A percentile compares a stretch with the other conserved stretches of the same genome.
Conservation (phyloP, 768 basidiomycete species). For the Polyporus arcularius region DNA sequence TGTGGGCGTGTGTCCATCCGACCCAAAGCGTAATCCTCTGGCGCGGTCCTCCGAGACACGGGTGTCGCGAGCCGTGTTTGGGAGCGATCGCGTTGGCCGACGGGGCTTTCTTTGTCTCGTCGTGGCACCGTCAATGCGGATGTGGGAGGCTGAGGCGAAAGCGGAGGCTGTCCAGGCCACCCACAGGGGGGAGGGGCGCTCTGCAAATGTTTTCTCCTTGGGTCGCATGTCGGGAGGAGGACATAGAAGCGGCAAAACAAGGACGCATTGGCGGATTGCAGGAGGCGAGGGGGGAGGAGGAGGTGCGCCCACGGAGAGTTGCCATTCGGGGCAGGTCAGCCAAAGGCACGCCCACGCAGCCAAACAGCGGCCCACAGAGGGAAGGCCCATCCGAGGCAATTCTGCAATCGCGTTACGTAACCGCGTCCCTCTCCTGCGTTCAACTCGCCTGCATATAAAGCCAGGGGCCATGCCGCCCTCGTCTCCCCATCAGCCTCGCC, state of each 20-base stretch:
- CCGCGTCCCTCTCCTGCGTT: neutral
- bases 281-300: neutral
- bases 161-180: neutral
- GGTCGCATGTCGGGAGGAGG: neutral
- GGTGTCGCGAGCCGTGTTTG: too few relatives aligned
- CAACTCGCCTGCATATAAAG: constrained; percentile 7
- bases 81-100: neutral
- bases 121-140: neutral
- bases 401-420: constrained; percentile 19
- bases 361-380: constrained; percentile 9
- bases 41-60: neutral
- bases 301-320: constrained; percentile 3
- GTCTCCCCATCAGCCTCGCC: neutral
- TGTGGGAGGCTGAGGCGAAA: neutral
- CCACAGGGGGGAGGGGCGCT: neutral
- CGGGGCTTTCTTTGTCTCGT: neutral
- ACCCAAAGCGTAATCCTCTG: neutral
- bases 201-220: neutral
- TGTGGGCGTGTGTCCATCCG: neutral
- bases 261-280: constrained; percentile 2
- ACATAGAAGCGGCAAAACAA: constrained; percentile 1
- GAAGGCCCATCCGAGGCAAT: constrained; percentile 1
- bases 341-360: constrained; percentile 9
- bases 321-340: constrained; percentile 6
- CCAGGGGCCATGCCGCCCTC: neutral